Percentiles rank a stretch among this genome's conserved stretches.
These are phyloP conservation scores for Wickerhamiella kurtzmanii DNA, from an alignment of 805 yeast species.

Conservation along the genomic window DNA sequence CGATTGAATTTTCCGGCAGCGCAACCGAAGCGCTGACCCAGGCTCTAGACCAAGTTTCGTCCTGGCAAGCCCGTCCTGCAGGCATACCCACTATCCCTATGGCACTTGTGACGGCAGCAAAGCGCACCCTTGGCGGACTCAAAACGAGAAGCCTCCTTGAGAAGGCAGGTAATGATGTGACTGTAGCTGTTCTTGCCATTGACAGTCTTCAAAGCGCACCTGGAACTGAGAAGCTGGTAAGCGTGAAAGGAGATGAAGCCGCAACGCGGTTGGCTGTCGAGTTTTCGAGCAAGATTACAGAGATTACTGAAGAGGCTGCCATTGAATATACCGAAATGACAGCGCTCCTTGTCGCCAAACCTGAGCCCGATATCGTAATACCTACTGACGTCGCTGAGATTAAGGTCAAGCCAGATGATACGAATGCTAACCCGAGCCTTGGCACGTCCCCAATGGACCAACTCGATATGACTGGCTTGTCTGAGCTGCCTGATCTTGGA, in stretches of 20 bases:
- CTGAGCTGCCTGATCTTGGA: not conserved
- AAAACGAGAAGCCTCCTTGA: conserved; percentile 3
- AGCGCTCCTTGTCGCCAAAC: not conserved
- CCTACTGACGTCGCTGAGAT: not conserved
- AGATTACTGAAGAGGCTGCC: not conserved
- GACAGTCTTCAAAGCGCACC: conserved; percentile 8
- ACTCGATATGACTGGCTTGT: not conserved
- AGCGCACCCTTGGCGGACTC: conserved; percentile 8
- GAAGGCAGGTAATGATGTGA: conserved; percentile 1
- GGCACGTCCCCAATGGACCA: not conserved
- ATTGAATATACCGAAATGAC: not conserved
- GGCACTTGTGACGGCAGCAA: conserved; percentile 3
- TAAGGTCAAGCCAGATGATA: too few relatives aligned
- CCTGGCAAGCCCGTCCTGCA: conserved; percentile 14
- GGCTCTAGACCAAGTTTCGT: conserved; percentile 1
- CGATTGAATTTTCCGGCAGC: not conserved
- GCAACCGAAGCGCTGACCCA: conserved; percentile 3
- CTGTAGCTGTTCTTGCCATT: conserved; percentile 9
- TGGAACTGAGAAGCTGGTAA: conserved; percentile 1
- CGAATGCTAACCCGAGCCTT: too few relatives aligned
- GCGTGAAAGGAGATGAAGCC: not conserved
- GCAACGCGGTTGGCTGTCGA: conserved; percentile 4
- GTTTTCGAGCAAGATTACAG: conserved; percentile 1
- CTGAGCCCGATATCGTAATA: not conserved
- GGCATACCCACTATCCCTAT: conserved; percentile 13